phyloP scores from a whole-genome alignment of 2,329 filamentous ascomycete species.

The Fusarium mundagurra region DNA sequence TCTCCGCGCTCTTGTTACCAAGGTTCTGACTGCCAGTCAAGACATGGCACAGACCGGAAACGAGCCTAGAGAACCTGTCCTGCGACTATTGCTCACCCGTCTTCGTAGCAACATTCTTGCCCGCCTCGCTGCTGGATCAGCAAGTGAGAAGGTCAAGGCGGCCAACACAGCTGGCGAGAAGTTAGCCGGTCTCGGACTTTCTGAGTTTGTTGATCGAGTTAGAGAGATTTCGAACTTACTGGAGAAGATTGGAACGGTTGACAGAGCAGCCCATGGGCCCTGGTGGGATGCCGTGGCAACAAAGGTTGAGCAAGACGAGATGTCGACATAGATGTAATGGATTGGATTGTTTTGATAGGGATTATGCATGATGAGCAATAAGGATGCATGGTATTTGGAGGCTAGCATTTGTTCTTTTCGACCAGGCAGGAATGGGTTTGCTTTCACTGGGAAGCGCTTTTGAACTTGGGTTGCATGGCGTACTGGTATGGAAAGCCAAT shows the following conservation, averaged over 20 bases:
- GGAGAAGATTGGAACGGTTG: constrained; percentile 71
- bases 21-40: constrained; percentile 62
- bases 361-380: constrained; percentile 30
- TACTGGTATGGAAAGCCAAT: constrained; percentile 29
- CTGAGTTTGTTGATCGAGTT: constrained; percentile 77
- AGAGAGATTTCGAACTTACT: constrained; percentile 76
- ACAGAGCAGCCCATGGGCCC: constrained; percentile 71
- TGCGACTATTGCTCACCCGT: constrained; percentile 74
- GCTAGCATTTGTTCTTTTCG: constrained; percentile 17
- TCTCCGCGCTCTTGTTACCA: constrained; percentile 65
- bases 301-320: constrained; percentile 59
- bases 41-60: constrained; percentile 54
- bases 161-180: constrained; percentile 75
- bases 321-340: constrained; percentile 31
- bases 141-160: constrained; percentile 75
- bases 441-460: constrained; percentile 29
- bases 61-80: constrained; percentile 64
- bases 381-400: constrained; percentile 34
- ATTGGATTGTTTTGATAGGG: constrained; percentile 1
- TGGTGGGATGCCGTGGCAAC: constrained; percentile 77
- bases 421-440: constrained; percentile 1
- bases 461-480: constrained; percentile 30
- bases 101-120: constrained; percentile 73
- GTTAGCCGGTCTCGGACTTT: constrained; percentile 74
- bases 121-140: constrained; percentile 71